Percentiles rank a stretch among this genome's conserved stretches.
phyloP scores from a whole-genome alignment of 768 basidiomycete species.

The Aureoboletus auriporus region DNA sequence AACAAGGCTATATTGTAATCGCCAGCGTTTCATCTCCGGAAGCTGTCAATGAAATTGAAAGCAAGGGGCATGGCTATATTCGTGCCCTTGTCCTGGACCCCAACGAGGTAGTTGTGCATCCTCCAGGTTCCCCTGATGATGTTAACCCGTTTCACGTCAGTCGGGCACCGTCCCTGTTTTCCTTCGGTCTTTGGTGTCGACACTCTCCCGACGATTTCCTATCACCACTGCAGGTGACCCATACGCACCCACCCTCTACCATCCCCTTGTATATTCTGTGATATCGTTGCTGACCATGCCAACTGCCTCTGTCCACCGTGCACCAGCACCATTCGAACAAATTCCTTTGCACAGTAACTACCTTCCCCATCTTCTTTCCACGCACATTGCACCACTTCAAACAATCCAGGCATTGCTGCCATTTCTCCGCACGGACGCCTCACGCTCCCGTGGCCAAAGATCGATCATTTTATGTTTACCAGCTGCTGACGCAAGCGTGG shows the following conservation, averaged over 20 bases:
- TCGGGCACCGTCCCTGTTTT: constrained; percentile 70
- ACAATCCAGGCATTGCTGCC: constrained; percentile 75
- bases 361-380: constrained; percentile 65
- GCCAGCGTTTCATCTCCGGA: constrained; percentile 70
- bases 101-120: constrained; percentile 48
- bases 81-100: constrained; percentile 81
- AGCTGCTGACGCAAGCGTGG: constrained; percentile 65
- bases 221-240: constrained; percentile 78
- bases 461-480: constrained; percentile 73
- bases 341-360: constrained; percentile 60
- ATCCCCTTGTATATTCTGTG: constrained; percentile 73
- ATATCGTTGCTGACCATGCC: constrained; percentile 70
- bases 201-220: constrained; percentile 80
- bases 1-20: constrained; percentile 79
- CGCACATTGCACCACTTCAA: constrained; percentile 75
- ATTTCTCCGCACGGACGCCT: constrained; percentile 65
- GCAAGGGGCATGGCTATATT: constrained; percentile 66
- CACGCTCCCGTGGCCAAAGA: constrained; percentile 39
- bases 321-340: constrained; percentile 65
- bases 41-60: constrained; percentile 62
- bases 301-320: constrained; percentile 30
- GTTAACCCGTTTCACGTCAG: constrained; percentile 34
- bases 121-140: background rate
- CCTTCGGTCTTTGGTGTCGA: constrained; percentile 75
- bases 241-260: constrained; percentile 57